Conservation (phyloP, 768 basidiomycete genomes). For the Lactarius akahatsu region DNA sequence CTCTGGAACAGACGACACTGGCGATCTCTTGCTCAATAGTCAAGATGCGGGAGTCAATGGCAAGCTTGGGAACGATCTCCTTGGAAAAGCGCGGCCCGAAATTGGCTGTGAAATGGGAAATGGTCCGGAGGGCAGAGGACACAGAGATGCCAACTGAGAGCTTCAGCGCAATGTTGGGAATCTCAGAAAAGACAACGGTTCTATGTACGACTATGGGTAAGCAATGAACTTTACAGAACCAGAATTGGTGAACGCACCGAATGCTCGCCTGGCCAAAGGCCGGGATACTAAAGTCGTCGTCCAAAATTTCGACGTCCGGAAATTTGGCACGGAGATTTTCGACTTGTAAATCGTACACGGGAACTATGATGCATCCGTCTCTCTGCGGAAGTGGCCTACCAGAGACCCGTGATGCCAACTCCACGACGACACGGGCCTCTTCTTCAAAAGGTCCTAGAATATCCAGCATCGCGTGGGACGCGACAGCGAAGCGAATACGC, state of each 20-base stretch:
- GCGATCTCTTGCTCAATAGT: conserved; percentile 49
- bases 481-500: conserved; percentile 47
- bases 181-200: conserved; percentile 48
- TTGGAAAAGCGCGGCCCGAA: conserved; percentile 57
- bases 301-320: conserved; percentile 43
- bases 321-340: conserved; percentile 47
- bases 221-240: neutral
- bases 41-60: conserved; percentile 44
- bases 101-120: conserved; percentile 58
- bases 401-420: conserved; percentile 38
- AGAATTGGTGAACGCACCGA: conserved; percentile 38
- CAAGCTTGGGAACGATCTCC: conserved; percentile 49
- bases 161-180: conserved; percentile 49
- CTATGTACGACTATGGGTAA: conserved; percentile 28
- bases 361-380: conserved; percentile 42
- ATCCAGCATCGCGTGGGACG: conserved; percentile 41
- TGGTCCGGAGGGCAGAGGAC: conserved; percentile 56
- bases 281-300: conserved; percentile 42
- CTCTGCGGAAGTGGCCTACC: conserved; percentile 33
- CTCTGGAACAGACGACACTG: conserved; percentile 44
- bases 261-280: conserved; percentile 55
- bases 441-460: conserved; percentile 46
- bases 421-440: conserved; percentile 37
- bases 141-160: conserved; percentile 56
- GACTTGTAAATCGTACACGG: conserved; percentile 55